Conservation (phyloP, 2,329 filamentous ascomycete genomes). For the Aspergillus sp. region DNA sequence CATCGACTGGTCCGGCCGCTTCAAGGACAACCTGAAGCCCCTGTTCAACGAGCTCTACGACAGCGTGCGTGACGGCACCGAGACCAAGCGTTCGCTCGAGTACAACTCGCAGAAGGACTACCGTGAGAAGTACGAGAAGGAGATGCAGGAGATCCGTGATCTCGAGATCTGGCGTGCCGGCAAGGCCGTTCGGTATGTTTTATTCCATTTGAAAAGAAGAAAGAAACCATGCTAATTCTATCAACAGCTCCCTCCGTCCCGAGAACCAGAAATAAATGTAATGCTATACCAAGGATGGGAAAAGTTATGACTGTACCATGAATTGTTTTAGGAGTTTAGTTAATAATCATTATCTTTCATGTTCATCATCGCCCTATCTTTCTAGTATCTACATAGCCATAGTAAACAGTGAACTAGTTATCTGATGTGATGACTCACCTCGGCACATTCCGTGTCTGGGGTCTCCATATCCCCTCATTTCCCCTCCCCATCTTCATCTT, state of each 20-base stretch:
- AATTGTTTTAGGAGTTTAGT: constrained; percentile 20
- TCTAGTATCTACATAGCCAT: no score
- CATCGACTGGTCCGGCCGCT: constrained; percentile 95
- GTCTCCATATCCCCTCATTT: neutral
- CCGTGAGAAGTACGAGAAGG: constrained; percentile 93
- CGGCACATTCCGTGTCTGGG: neutral
- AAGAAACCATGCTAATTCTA: constrained; percentile 4
- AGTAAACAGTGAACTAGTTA: no score
- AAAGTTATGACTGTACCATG: constrained; percentile 40
- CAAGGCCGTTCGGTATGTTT: constrained; percentile 82
- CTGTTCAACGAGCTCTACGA: constrained; percentile 98
- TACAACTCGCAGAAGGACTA: constrained; percentile 97
- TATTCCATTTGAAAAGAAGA: neutral
- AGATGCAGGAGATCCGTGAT: constrained; percentile 97
- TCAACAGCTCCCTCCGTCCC: constrained; percentile 69
- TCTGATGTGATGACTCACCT: neutral
- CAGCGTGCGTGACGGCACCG: constrained; percentile 82
- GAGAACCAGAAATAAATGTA: constrained; percentile 75
- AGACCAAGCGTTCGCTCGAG: constrained; percentile 94
- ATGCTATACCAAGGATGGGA: constrained; percentile 28
- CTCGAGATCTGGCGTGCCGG: constrained; percentile 99
- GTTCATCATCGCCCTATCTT: neutral
- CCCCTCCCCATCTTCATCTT: neutral
- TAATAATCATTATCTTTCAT: constrained; percentile 12
- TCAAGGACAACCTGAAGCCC: constrained; percentile 98